Evolutionary conservation across 345 rosid species (phyloP).

Genomic region (Gossypium herbaceum): DNA sequence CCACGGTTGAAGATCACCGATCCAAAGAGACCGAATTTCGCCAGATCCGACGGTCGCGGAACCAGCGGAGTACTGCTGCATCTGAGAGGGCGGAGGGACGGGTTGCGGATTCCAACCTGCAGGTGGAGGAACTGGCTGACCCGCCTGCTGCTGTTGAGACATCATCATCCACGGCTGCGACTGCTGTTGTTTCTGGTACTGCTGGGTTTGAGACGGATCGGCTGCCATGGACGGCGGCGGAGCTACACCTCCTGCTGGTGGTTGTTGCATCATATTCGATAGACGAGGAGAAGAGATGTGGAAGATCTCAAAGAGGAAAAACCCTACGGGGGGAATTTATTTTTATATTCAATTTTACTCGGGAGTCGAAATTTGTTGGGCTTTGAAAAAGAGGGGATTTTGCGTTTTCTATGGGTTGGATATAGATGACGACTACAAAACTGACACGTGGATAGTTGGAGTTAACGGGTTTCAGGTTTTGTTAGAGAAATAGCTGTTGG

Average conservation of each 20-base stretch:
- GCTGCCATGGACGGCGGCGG: slow-evolving; percentile 34
- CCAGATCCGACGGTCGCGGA: slow-evolving; percentile 17
- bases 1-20: slow-evolving; percentile 87
- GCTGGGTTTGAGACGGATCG: slow-evolving; percentile 39
- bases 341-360: neutral
- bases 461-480: neutral
- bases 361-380: neutral
- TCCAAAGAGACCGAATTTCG: slow-evolving; percentile 83
- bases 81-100: slow-evolving; percentile 55
- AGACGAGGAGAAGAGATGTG: neutral
- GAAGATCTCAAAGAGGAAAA: neutral
- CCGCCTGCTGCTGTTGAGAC: slow-evolving; percentile 39
- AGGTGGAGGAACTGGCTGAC: slow-evolving; percentile 59
- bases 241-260: slow-evolving; percentile 50
- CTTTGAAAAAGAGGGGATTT: neutral
- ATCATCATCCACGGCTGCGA: slow-evolving; percentile 60
- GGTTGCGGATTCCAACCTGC: slow-evolving; percentile 76
- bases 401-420: neutral
- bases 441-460: neutral
- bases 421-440: neutral
- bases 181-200: slow-evolving; percentile 35
- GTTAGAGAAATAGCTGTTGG: neutral
- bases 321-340: neutral
- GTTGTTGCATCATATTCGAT: slow-evolving; percentile 49
- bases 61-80: slow-evolving; percentile 34